Conservation (phyloP, 2,329 filamentous ascomycete genomes). For the Hymenoscyphus salicellus region DNA sequence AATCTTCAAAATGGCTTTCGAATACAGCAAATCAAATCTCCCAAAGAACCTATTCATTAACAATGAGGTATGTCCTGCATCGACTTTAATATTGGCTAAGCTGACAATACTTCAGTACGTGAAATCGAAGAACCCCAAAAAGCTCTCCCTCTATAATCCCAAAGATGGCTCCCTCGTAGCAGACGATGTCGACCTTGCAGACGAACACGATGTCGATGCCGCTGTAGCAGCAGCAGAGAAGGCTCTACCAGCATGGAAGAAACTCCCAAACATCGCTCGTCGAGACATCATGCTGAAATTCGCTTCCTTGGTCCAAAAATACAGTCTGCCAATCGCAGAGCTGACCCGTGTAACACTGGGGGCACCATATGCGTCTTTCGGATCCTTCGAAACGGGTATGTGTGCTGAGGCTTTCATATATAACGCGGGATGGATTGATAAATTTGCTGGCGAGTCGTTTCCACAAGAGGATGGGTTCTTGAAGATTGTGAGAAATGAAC, state of each 20-base stretch:
- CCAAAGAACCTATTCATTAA: slow-evolving; percentile 49
- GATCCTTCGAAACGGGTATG: slow-evolving; percentile 42
- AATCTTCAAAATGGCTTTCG: slow-evolving; percentile 28
- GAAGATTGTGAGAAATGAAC: slow-evolving; percentile 39
- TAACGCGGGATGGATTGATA: slow-evolving; percentile 41
- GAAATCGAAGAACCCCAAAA: slow-evolving; percentile 44
- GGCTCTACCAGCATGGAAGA: slow-evolving; percentile 47
- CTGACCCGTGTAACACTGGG: slow-evolving; percentile 47
- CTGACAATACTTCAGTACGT: slow-evolving; percentile 15
- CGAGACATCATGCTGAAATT: slow-evolving; percentile 44
- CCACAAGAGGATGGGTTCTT: slow-evolving; percentile 47
- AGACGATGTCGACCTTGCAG: slow-evolving; percentile 43
- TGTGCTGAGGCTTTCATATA: slow-evolving; percentile 35
- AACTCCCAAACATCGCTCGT: slow-evolving; percentile 38
- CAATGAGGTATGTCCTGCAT: slow-evolving; percentile 40
- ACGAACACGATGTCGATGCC: slow-evolving; percentile 44
- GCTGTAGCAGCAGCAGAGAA: slow-evolving; percentile 45
- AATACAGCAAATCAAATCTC: slow-evolving; percentile 37
- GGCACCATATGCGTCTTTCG: slow-evolving; percentile 44
- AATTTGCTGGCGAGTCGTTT: slow-evolving; percentile 39
- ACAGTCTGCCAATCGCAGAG: slow-evolving; percentile 38
- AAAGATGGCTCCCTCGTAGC: slow-evolving; percentile 48
- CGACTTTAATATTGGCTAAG: not conserved
- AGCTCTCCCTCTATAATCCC: slow-evolving; percentile 48
- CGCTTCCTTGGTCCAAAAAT: slow-evolving; percentile 43